Percentiles rank a stretch among this genome's conserved stretches.
Conservation (phyloP, 108 stramenopile genomes). For the Cyclotella distinguenda region DNA sequence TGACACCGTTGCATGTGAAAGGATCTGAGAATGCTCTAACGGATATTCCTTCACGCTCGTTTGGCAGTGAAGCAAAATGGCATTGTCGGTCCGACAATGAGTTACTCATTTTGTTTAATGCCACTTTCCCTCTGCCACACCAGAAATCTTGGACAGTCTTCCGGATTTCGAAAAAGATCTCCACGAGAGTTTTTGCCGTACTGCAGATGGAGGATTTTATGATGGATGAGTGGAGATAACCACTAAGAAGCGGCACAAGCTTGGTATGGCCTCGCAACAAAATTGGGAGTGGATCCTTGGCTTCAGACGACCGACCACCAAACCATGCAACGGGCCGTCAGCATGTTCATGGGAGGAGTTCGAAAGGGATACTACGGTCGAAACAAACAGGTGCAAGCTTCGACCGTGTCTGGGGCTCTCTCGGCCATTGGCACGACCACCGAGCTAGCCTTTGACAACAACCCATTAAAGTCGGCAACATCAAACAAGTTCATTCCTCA, state of each 20-base stretch:
- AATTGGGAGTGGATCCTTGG: conserved; percentile 11
- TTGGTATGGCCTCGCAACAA: background rate
- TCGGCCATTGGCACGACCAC: conserved; percentile 13
- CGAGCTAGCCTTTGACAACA: background rate
- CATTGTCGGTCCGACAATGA: background rate
- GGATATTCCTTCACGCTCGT: conserved; percentile 13
- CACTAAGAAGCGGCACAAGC: background rate
- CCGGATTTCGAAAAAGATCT: background rate
- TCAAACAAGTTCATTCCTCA: background rate
- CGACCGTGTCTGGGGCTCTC: background rate
- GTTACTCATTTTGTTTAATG: conserved; percentile 9
- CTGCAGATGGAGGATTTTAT: conserved; percentile 5
- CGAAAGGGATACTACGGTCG: background rate
- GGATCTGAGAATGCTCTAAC: conserved; percentile 10
- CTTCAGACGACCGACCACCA: background rate
- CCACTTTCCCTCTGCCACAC: background rate
- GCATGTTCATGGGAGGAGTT: background rate
- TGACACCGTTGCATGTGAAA: conserved; percentile 6
- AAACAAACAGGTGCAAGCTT: background rate
- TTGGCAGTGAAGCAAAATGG: conserved; percentile 16
- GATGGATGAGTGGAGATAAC: conserved; percentile 9
- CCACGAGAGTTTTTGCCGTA: background rate
- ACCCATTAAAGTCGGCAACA: background rate
- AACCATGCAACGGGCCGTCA: background rate
- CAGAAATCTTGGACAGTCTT: conserved; percentile 4